Conservation (phyloP, 306 rosid species). For the Benincasa hispida region DNA sequence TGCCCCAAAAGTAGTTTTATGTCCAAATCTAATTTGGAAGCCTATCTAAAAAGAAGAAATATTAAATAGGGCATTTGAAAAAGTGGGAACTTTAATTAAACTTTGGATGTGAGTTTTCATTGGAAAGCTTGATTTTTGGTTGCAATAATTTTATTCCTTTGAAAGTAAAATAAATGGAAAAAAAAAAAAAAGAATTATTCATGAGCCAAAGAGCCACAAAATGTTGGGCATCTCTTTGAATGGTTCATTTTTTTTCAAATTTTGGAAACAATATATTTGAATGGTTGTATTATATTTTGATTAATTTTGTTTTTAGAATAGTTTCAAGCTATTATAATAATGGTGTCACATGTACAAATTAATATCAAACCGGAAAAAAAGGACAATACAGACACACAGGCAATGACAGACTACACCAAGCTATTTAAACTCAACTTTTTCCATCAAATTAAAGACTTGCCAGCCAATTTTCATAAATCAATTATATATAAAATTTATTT, state of each 20-base stretch:
- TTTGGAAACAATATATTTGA: background rate
- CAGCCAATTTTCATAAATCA: background rate
- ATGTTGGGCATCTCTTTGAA: background rate
- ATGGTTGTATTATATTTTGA: background rate
- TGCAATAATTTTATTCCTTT: background rate
- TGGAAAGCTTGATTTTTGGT: background rate
- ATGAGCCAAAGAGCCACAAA: background rate
- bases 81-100: background rate
- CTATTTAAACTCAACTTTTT: background rate
- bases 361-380: background rate
- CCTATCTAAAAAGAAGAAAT: background rate
- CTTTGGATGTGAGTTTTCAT: background rate
- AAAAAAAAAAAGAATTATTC: background rate
- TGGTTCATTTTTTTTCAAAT: background rate
- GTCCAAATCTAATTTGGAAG: background rate
- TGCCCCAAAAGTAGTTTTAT: background rate
- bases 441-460: background rate
- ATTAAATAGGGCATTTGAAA: background rate
- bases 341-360: background rate
- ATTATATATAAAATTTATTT: background rate
- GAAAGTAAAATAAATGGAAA: background rate
- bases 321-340: background rate
- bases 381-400: background rate
- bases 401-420: background rate
- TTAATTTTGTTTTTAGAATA: background rate